Evolutionary conservation across 192 early-diverging fungal species (phyloP), one percentile per base, ranked within the genome.

Genomic region (Podila clonocystis): DNA sequence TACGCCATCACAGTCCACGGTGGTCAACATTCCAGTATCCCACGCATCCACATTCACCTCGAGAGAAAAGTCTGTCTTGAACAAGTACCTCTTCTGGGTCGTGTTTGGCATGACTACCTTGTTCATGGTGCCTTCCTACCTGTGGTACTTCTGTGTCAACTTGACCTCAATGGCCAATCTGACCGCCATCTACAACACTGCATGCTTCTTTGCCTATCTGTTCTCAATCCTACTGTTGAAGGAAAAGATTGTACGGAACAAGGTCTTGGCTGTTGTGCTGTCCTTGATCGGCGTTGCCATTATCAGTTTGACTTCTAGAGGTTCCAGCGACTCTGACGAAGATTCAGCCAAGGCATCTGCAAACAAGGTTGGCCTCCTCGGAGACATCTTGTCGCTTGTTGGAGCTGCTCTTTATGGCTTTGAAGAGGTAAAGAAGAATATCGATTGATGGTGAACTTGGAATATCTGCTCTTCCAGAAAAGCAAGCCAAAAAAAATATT

Each of bases 181-280:
- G 49, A 95, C 92, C 1, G 95, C 93, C 11, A 92, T 94, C 48
- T 94, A 93, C 88, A 95, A 96, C 82, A 94, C 88, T 26, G 87
- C 89, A 24, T 94, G 92, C 68, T 95, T 96, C 70, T 96, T 92
- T 80, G 93, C 93, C 17, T 96, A 96, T 66, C 36, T 93, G 20
- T 94, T 96, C 67, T 95, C 95, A 12, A 78, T 94, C 15, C 52
- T 89, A 50, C 69, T 96, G 61, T 82, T 94, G 9, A 85, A 87
- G 49, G 95, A 96, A 64, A 85, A 83, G 26, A 79, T 96, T 36
- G 75, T 84, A 15, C 29, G 71, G 5, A 71, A 70, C 28, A 96
- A 96, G 71, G 82, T 93, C 15, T 20, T 85, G 7, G 91, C 93
- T 0, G 90, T 95, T 19, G 68, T 75, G 9, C 82, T 93, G 55